Evolutionary conservation across 345 rosid genomes (phyloP).

Genomic region (Gossypium thurberi): DNA sequence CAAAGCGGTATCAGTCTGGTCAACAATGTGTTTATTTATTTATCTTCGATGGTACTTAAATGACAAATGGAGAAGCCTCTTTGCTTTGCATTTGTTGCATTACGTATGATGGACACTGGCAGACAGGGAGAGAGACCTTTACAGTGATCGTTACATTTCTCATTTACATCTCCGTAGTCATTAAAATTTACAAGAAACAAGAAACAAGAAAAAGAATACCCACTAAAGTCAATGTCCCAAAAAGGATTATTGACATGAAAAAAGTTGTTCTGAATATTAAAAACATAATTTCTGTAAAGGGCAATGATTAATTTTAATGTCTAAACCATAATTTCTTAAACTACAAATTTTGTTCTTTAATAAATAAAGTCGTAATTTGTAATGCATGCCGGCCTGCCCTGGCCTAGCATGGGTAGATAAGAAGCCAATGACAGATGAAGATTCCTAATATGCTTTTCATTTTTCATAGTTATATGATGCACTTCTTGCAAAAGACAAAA

Average conservation of each 20-base stretch:
- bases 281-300: neutral
- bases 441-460: neutral
- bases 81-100: neutral
- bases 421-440: neutral
- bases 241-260: neutral
- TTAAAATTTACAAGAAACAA: neutral
- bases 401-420: neutral
- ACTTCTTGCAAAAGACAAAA: neutral
- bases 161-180: neutral
- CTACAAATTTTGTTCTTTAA: neutral
- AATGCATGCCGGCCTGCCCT: slow-evolving; percentile 6
- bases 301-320: neutral
- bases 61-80: slow-evolving; percentile 22
- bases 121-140: neutral
- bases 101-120: neutral
- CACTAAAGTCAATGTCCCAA: neutral
- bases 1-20: neutral
- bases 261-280: neutral
- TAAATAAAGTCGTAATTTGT: neutral
- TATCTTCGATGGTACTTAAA: neutral
- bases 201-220: neutral
- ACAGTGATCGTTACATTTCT: neutral
- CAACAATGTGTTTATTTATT: neutral
- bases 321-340: no score
- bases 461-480: neutral